Percentiles rank a stretch among this genome's conserved stretches.
phyloP scores from a whole-genome alignment of 305 asterid species.

The Plantago lanceolata region DNA sequence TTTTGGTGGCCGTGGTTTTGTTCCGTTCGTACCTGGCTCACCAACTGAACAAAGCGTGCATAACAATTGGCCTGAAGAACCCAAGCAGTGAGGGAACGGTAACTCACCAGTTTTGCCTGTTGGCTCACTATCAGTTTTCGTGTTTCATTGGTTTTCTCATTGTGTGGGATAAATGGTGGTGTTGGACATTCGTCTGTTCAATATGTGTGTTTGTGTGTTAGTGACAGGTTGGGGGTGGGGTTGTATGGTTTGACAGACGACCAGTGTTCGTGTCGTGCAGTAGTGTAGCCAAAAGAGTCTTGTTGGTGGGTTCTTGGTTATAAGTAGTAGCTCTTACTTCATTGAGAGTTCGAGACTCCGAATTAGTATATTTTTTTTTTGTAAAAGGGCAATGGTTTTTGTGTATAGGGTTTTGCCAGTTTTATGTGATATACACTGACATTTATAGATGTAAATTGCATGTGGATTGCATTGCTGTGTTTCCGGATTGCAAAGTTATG shows the following conservation, averaged over 20 bases:
- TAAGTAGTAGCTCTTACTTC: constrained; percentile 4
- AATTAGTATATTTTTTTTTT: constrained; percentile 13
- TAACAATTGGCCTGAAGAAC: constrained; percentile 30
- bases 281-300: not conserved
- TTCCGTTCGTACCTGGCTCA: constrained; percentile 49
- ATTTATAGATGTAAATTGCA: not conserved
- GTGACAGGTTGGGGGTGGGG: not conserved
- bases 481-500: not conserved
- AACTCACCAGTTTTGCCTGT: not conserved
- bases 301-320: constrained; percentile 18
- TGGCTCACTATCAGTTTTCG: constrained; percentile 24
- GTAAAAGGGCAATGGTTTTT: constrained; percentile 12
- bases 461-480: not conserved
- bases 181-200: constrained; percentile 10
- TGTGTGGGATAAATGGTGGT: constrained; percentile 14
- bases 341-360: constrained; percentile 2
- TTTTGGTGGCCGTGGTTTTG: constrained; percentile 67
- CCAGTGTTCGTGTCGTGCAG: constrained; percentile 7
- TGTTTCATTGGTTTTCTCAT: constrained; percentile 16
- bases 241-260: constrained; percentile 1
- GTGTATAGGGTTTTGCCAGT: constrained; percentile 13
- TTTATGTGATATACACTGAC: constrained; percentile 19
- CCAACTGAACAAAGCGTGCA: constrained; percentile 45
- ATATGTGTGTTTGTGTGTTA: constrained; percentile 1
- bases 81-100: constrained; percentile 20